phyloP scores from a whole-genome alignment of 1,139 yeast genomes.

The Yamadazyma dendronema region DNA sequence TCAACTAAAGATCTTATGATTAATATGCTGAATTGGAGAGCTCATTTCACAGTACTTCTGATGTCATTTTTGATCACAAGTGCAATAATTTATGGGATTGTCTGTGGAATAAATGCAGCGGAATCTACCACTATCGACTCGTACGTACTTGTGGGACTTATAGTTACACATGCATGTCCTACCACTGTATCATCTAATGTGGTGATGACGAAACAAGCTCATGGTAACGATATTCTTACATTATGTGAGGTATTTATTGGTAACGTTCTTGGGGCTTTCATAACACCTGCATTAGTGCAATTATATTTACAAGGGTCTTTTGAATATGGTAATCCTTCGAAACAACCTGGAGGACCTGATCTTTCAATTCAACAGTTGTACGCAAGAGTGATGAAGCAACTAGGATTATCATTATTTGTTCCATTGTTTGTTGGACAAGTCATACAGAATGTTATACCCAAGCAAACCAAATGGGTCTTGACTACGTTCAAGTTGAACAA shows the following conservation, averaged over 20 bases:
- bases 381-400: slow-evolving; percentile 76
- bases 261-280: slow-evolving; percentile 77
- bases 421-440: slow-evolving; percentile 90
- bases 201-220: slow-evolving; percentile 83
- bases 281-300: slow-evolving; percentile 82
- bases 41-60: slow-evolving; percentile 68
- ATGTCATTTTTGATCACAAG: slow-evolving; percentile 75
- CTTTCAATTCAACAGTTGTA: slow-evolving; percentile 58
- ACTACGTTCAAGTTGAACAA: slow-evolving; percentile 62
- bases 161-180: slow-evolving; percentile 84
- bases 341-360: slow-evolving; percentile 37
- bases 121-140: slow-evolving; percentile 56
- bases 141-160: slow-evolving; percentile 76
- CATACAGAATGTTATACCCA: slow-evolving; percentile 66
- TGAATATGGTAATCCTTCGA: slow-evolving; percentile 81
- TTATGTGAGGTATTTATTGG: slow-evolving; percentile 85
- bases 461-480: slow-evolving; percentile 59
- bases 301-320: slow-evolving; percentile 62
- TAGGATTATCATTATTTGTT: slow-evolving; percentile 78
- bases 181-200: slow-evolving; percentile 90
- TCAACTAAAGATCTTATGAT: slow-evolving; percentile 55
- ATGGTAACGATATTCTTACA: slow-evolving; percentile 77
- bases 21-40: slow-evolving; percentile 75
- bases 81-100: slow-evolving; percentile 72
- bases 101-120: slow-evolving; percentile 62